Conservation (phyloP, 2,329 filamentous ascomycete species). For the Penicillium sp. region DNA sequence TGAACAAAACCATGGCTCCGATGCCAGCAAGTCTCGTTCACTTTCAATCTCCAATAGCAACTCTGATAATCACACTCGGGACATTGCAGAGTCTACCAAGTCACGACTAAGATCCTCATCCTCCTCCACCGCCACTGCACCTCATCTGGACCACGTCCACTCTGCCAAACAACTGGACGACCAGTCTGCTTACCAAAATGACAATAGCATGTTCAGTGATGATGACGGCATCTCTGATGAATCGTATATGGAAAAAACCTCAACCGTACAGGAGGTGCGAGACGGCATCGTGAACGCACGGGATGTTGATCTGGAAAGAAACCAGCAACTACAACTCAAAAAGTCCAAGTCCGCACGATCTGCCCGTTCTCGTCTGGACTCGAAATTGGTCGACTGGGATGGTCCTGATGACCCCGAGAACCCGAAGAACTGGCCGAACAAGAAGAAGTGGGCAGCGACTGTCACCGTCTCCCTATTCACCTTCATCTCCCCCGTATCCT, state of each 20-base stretch:
- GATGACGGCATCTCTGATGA: slow-evolving; percentile 8
- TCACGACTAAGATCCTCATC: slow-evolving; percentile 1
- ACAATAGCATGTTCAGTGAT: slow-evolving; percentile 8
- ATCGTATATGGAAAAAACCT: slow-evolving; percentile 4
- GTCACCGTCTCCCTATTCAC: slow-evolving; percentile 55
- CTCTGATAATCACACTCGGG: background rate
- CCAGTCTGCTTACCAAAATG: slow-evolving; percentile 29
- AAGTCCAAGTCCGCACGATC: slow-evolving; percentile 23
- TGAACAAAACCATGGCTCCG: background rate
- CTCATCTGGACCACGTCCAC: slow-evolving; percentile 23
- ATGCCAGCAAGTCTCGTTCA: slow-evolving; percentile 1
- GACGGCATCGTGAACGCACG: slow-evolving; percentile 25
- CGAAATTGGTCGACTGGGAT: slow-evolving; percentile 42
- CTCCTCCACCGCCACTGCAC: background rate
- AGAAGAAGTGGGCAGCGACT: slow-evolving; percentile 55
- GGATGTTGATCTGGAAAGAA: slow-evolving; percentile 26
- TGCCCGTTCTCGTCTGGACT: slow-evolving; percentile 17
- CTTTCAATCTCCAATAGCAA: slow-evolving; percentile 4
- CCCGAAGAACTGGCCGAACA: slow-evolving; percentile 51
- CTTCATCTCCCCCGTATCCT: slow-evolving; percentile 60
- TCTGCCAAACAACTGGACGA: slow-evolving; percentile 34
- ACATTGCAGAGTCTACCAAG: slow-evolving; percentile 1
- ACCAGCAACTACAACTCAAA: slow-evolving; percentile 16
- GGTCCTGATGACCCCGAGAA: slow-evolving; percentile 49
- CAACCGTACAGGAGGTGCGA: slow-evolving; percentile 22